Conservation (phyloP, 306 rosid genomes). For the Trifolium dubium region DNA sequence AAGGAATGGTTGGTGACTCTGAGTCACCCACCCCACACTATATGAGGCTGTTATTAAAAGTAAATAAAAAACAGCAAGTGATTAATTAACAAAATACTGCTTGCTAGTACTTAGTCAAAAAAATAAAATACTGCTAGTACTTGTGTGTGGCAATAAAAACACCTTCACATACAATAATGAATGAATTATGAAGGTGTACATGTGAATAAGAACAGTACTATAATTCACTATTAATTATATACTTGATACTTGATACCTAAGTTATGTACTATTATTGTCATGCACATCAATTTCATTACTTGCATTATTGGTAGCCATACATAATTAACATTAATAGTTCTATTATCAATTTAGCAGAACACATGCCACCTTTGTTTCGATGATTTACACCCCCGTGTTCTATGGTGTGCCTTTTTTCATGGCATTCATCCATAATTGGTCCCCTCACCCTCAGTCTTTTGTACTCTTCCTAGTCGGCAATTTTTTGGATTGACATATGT, state of each 20-base stretch:
- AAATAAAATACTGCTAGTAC: background rate
- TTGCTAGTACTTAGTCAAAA: too few species aligned
- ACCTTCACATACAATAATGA: background rate
- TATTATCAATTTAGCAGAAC: background rate
- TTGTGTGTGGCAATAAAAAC: background rate
- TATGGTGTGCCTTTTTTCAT: background rate
- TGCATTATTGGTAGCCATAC: constrained; percentile 42
- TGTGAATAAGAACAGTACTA: background rate
- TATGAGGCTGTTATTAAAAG: too few species aligned
- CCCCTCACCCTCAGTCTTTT: constrained; percentile 5
- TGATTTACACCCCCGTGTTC: constrained; percentile 12
- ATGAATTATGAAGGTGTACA: background rate
- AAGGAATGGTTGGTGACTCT: too few species aligned
- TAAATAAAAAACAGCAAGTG: too few species aligned
- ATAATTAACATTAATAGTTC: background rate
- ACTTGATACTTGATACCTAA: constrained; percentile 21
- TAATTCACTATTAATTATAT: background rate
- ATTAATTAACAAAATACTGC: too few species aligned
- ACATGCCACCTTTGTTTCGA: constrained; percentile 19
- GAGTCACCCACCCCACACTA: background rate
- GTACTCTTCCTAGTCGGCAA: background rate
- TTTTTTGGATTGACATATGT: background rate
- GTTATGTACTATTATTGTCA: constrained; percentile 30
- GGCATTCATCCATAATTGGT: constrained; percentile 18
- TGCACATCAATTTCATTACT: constrained; percentile 14